Base-by-base conservation (phyloP, 2,329 filamentous ascomycete genomes). In the Fusarium bactridioides region DNA sequence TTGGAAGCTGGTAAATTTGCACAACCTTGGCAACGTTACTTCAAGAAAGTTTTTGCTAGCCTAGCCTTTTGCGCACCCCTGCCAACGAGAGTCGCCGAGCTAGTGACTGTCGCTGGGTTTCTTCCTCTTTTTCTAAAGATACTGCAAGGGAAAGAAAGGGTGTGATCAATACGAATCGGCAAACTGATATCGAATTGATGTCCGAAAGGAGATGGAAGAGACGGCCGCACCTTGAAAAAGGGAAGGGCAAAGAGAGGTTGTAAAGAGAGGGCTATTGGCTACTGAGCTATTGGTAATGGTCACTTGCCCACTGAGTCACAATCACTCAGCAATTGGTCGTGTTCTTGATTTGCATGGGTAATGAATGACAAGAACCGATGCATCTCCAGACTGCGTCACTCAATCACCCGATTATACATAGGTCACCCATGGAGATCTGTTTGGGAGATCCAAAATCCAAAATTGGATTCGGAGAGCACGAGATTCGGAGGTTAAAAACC, bases 21-120 rank as follows among this genome's bases (percentile, higher is more conserved):
- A 62, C 70, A 38, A 66, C 61, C 64, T 27, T 67, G 44, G 64
- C 61, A 76, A 76, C 74, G 74, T 76, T 76, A 73, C 74, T 60
- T 43, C 43, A 38, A 60, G 15, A 51, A 54, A 55, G 43, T 62
- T 62, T 62, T 62, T 33, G 13, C 31, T 33, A 33, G 31, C 31
- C 31, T 33, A 33, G 29, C 58, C 55, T 60, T 63, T 61, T 56
- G 44, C 53, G 48, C 44, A 58, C 50, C 62, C 57, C 53, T 62
- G 54, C 31, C 55, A 55, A 56, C 41, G 69, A 51, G 56, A 53
- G 35, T 59, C 69, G 50, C 59, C 55, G 60, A 72, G 50, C 64
- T 60, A 69, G 69, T 72, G 69, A 45, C 25, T 16, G 41, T 50
- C 29, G 31, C 40, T n/a, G 60, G 21, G 11, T 35, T 44, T 37